Base-by-base conservation (phyloP, 371 early-diverging fungal species). In the Mortierella sp. region DNA sequence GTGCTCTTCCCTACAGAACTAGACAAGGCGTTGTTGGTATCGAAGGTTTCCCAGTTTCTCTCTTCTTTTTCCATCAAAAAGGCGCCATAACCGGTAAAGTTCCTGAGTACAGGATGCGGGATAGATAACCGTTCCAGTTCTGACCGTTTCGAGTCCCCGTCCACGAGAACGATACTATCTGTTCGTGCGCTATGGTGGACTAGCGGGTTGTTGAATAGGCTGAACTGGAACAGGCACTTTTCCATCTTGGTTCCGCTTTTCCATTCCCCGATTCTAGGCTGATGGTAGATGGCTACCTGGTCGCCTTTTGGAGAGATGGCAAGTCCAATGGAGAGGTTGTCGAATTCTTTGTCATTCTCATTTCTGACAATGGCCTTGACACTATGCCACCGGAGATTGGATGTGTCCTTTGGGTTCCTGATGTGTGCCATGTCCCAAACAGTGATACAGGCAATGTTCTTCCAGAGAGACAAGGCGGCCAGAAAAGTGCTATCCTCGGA, bases 31-130 rank as follows among this genome's bases (percentile, higher is more conserved):
- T n/a, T n/a, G n/a, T n/a, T 71, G 46, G 68, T 62, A 31, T 78
- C 74, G 13, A 61, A 63, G 46, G 61, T 67, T 27, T 70, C 69
- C 71, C 82, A 61, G 10, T 80, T 78, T 27, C 81, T 81, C 59
- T 84, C 78, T 72, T 82, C 83, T 19, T 81, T 76, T 30, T 84
- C 83, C 50, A 82, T 80, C 30, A 86, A 69, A 69, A 88, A 88
- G 19, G 80, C 80, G 53, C 86, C 84, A 49, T 83, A 73, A 23
- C 88, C 88, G 69, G 84, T 82, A 14, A 87, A 83, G 28, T 79
- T 72, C 41, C 82, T 74, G 21, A 74, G 62, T 1, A 58, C 4
- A 12, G 50, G 30, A 12, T 54, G 34, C 34, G 34, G 34, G 34
- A 34, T 4, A 7, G 7, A 4, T 34, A 34, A 4, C 34, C 34